phyloP scores from a whole-genome alignment of 2,329 filamentous ascomycete genomes.

The Apiospora marii region DNA sequence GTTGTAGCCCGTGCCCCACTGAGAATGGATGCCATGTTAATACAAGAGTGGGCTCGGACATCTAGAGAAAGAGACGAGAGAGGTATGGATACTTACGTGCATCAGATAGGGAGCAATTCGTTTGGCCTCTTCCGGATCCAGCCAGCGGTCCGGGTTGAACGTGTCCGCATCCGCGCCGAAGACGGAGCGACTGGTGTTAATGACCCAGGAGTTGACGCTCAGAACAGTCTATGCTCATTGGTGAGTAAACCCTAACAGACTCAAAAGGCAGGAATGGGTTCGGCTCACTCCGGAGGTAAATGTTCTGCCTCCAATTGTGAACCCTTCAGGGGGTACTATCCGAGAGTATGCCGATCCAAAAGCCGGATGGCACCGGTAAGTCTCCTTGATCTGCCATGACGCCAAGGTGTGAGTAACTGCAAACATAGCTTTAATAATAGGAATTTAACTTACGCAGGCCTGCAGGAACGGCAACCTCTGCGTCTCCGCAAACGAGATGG shows the following conservation, averaged over 20 bases:
- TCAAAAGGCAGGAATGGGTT: not conserved
- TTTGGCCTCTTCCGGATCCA: constrained; percentile 9
- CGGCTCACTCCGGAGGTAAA: constrained; percentile 4
- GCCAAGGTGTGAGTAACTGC: not conserved
- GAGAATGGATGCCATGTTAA: not conserved
- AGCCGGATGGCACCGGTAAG: constrained; percentile 35
- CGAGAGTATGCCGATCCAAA: constrained; percentile 26
- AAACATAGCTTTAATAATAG: not conserved
- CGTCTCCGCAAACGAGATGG: constrained; percentile 31
- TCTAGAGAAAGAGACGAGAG: not conserved
- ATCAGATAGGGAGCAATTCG: not conserved
- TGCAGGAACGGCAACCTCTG: constrained; percentile 35
- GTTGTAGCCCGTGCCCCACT: constrained; percentile 11
- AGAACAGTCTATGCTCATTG: not conserved
- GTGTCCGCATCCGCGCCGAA: constrained; percentile 27
- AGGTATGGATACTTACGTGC: not conserved
- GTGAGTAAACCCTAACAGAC: not conserved
- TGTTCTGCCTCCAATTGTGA: constrained; percentile 24
- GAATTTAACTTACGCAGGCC: constrained; percentile 29
- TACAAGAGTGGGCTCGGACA: not conserved
- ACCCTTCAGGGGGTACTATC: constrained; percentile 27
- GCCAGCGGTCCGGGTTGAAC: constrained; percentile 30
- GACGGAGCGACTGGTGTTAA: constrained; percentile 21
- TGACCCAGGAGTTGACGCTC: constrained; percentile 26
- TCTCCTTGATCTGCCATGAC: constrained; percentile 33